Percentiles rank a stretch among this genome's conserved stretches.
Evolutionary conservation across 2,329 filamentous ascomycete species (phyloP).

Genomic region (Diplodia corticola): DNA sequence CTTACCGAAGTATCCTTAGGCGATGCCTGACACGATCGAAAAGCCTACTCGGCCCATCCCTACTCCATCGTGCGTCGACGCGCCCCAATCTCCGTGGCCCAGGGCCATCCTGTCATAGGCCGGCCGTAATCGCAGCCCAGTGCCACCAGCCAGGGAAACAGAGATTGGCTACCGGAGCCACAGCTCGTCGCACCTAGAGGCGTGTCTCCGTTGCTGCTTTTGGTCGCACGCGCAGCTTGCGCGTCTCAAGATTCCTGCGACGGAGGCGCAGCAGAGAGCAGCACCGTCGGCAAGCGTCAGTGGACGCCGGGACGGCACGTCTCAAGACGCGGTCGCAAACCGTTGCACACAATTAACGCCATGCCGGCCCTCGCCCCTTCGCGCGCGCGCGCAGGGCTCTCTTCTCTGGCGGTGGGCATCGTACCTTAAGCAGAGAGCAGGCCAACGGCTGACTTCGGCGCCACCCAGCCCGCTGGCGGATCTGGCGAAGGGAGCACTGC

Average conservation of each 20-base stretch:
- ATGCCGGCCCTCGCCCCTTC: neutral
- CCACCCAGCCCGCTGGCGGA: conserved; percentile 1
- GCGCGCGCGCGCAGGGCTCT: neutral
- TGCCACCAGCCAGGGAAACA: conserved; percentile 6
- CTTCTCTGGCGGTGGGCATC: conserved; percentile 4
- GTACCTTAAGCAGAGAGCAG: neutral
- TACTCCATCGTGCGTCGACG: neutral
- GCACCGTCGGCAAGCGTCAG: conserved; percentile 5
- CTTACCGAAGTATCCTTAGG: conserved; percentile 17
- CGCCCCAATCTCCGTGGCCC: conserved; percentile 11
- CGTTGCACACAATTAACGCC: conserved; percentile 1
- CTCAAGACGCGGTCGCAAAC: neutral
- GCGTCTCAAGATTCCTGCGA: conserved; percentile 11
- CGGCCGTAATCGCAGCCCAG: neutral
- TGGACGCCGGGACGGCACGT: neutral
- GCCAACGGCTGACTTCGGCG: conserved; percentile 12
- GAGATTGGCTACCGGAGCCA: conserved; percentile 7
- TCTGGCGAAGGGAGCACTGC: conserved; percentile 12
- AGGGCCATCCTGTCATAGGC: neutral
- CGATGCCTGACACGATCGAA: conserved; percentile 8
- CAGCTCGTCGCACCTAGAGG: conserved; percentile 4
- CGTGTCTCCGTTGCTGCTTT: conserved; percentile 11
- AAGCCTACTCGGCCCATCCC: conserved; percentile 9
- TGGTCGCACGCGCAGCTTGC: conserved; percentile 14
- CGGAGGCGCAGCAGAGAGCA: conserved; percentile 1